Base-by-base conservation (phyloP, 176 grass and related monocot genomes). In the Poa annua region DNA sequence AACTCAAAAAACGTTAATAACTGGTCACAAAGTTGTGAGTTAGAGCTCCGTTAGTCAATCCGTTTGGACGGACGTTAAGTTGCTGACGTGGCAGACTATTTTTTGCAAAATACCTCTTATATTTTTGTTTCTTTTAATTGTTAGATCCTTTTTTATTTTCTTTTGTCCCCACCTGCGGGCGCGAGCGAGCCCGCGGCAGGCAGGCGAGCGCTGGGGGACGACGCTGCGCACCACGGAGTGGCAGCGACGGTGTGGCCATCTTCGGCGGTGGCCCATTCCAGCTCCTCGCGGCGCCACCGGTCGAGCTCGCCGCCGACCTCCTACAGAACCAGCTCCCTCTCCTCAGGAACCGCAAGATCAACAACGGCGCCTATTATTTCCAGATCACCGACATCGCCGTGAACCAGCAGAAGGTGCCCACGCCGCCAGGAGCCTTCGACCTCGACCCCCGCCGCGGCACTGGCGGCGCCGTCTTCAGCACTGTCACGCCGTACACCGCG, bases 331-430 rank as follows among this genome's bases (percentile, higher is more conserved):
- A 25, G 70, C 70, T 73, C 7, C 45, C 82, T 0, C 48, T 92
- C 29, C 8, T 97, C 51, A 84, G 61, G 22, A 86, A 87, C 39
- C 87, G 79, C 26, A 62, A 29, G 24, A 29, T 3, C 59, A 70
- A 11, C 15, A 89, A 85, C 86, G 66, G 74, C 26, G 87, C 75
- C 19, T 93, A 88, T 85, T 93, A 91, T 82, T 57, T 93, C 60
- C 0, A 35, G 45, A 80, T 88, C 39, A 86, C 63, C 48, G 35
- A 41, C 50, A 33, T 83, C 51, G 77, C 64, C 24, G 71, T 89
- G 8, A 86, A 88, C 55, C 7, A 15, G 11, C 16, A 19, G 41
- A 13, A 8, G 8, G 64, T 88, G 14, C 13, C 5, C 3, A 0
- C 78, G 3, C 33, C 81, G 0, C 3, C 19, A 6, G 86, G 82